Evolutionary conservation across 306 rosid species (phyloP), one percentile per base, ranked within the genome.

Genomic region (Vicia villosa): DNA sequence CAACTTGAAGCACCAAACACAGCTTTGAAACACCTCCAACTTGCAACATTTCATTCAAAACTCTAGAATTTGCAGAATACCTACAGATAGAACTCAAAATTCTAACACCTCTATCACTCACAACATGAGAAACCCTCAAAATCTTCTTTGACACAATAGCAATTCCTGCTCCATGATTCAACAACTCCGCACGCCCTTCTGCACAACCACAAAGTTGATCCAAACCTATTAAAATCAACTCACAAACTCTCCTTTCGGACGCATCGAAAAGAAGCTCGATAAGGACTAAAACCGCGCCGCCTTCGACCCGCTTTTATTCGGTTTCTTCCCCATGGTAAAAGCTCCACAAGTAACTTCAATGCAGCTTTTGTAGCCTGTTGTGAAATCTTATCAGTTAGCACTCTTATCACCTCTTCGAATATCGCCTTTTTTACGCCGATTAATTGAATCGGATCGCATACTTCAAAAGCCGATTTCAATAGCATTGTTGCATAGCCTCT

Each of bases 281-380:
- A 24, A 86, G 73, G 7, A 72, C 80, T 0, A 4, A 38, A 10
- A 83, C 87, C 0, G 83, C 84, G 0, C 91, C 91, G 0, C 85
- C 85, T 30, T 89, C 88, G 0, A 86, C 88, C n/a, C 0, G 91
- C 98, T 50, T 92, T 92, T 71, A 89, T 72, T 57, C 98, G 81
- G 81, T 92, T 92, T 65, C 96, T 79, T 1, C 96, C 95, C 93
- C 96, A 89, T 3, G 95, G 92, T 71, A 81, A 80, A 0, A 86
- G 71, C 84, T 89, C 96, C 42, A 82, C 81, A 0, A 89, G 43
- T 14, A 86, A 69, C 82, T 87, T 92, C 87, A 92, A 49, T 16
- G 88, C 91, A 0, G 96, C 83, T 70, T 89, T 89, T 0, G 88
- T 69, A 6, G 88, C 91, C 58, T 80, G 83, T 3, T 71, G 88